Base-by-base conservation (phyloP, 345 rosid genomes). In the Brassica cretica region DNA sequence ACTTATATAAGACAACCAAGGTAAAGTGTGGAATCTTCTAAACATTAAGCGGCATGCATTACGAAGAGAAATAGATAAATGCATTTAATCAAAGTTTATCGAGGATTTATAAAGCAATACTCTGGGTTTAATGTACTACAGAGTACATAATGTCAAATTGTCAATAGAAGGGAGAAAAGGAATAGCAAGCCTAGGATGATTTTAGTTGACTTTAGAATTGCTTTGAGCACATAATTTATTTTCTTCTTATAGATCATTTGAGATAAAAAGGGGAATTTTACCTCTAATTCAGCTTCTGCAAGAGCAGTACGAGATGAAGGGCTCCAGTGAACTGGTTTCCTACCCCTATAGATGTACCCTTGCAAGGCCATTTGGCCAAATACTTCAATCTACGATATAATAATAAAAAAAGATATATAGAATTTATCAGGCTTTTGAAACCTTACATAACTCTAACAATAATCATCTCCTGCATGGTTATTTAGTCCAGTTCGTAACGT, bases 281-380 rank as follows among this genome's bases (percentile, higher is more conserved):
- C 98, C 95, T 92, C 98, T 84, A 94, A 82, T 84, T 94, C 98
- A 16, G 98, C 97, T 86, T 92, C 98, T 59, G 98, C 97, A 82
- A 94, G 98, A 79, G 98, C 98, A 62, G 98, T 94, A 62, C 91
- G 88, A 29, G 98, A 90, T 74, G 97, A 90, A 66, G 98, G 97
- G 85, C 97, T 94, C 98, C 97, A 94, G 79, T 92, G 93, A 83
- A 94, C 97, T 35, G 97, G 98, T 84, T 94, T 94, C 81, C 91
- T 88, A 80, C 98, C 98, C 81, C 97, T 88, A 53, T 90, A 94
- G 49, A 92, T 92, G 71, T 88, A 87, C 60, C 97, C 98, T 90
- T 82, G 85, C 81, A 92, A 82, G 68, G 89, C 89, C 97, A 94
- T 94, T 78, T 89, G 86, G 27, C 95, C 90, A 80, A 94, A 94